phyloP scores from a whole-genome alignment of 768 basidiomycete genomes.

The Pulveroboletus sp. region DNA sequence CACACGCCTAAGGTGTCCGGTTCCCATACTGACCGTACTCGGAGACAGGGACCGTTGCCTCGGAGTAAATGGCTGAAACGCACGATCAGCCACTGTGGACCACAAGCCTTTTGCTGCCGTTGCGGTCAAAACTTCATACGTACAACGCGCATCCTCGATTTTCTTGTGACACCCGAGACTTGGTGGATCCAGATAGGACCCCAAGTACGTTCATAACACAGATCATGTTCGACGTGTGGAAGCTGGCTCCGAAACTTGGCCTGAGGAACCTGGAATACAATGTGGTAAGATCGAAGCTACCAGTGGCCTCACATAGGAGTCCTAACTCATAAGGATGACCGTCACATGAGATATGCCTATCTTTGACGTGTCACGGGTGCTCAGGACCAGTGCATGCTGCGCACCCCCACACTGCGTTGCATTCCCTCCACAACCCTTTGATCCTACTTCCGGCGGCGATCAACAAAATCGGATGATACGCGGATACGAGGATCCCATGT shows the following conservation, averaged over 20 bases:
- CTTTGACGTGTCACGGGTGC: background rate
- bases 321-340: background rate
- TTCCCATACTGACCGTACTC: background rate
- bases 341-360: background rate
- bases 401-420: background rate
- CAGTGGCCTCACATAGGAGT: background rate
- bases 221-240: background rate
- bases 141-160: too few relatives aligned
- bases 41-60: background rate
- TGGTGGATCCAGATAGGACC: background rate
- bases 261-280: background rate
- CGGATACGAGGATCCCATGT: background rate
- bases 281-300: background rate
- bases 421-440: background rate
- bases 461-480: background rate
- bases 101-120: too few relatives aligned
- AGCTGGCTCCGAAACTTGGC: background rate
- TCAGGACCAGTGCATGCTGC: background rate
- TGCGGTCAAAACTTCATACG: background rate
- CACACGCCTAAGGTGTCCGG: background rate
- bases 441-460: background rate
- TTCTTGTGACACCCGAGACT: background rate
- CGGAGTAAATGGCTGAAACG: background rate
- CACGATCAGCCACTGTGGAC: too few relatives aligned
- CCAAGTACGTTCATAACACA: background rate